Evolutionary conservation across 2,329 filamentous ascomycete species (phyloP).

Genomic region (Pezicula neosporulosa): DNA sequence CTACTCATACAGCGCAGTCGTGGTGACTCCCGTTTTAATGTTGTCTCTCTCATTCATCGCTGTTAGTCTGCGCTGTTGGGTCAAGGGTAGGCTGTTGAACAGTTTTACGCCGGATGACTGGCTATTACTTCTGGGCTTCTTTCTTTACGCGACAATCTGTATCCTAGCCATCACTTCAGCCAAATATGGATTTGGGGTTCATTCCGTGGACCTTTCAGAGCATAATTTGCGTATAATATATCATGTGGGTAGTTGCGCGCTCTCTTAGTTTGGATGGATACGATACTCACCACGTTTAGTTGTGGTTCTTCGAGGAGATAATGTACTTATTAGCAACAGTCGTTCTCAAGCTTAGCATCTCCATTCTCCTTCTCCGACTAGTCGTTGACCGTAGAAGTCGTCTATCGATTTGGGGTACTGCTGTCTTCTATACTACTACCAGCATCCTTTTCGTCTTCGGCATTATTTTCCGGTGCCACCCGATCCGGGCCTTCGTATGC

Average conservation of each 20-base stretch:
- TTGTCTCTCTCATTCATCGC: background rate
- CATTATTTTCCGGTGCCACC: conserved; percentile 8
- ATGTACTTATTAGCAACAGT: conserved; percentile 1
- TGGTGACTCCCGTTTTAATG: background rate
- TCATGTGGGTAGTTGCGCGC: background rate
- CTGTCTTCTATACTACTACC: conserved; percentile 13
- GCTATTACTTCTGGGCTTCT: background rate
- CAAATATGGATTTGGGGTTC: background rate
- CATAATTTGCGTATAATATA: background rate
- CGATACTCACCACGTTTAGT: background rate
- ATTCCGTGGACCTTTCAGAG: background rate
- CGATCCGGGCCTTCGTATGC: background rate
- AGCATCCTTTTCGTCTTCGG: conserved; percentile 25
- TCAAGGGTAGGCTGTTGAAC: background rate
- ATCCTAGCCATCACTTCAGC: background rate
- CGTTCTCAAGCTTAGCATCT: conserved; percentile 1
- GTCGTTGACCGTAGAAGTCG: background rate
- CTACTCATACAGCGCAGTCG: background rate
- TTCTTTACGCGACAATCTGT: background rate
- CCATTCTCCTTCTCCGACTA: conserved; percentile 1
- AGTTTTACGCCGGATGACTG: background rate
- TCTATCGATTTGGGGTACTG: background rate
- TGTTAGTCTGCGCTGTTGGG: background rate
- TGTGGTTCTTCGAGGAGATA: conserved; percentile 1
- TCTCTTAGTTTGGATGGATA: background rate